Base-by-base conservation (phyloP, 768 basidiomycete genomes). In the button mushroom (Agaricus bisporus) region DNA sequence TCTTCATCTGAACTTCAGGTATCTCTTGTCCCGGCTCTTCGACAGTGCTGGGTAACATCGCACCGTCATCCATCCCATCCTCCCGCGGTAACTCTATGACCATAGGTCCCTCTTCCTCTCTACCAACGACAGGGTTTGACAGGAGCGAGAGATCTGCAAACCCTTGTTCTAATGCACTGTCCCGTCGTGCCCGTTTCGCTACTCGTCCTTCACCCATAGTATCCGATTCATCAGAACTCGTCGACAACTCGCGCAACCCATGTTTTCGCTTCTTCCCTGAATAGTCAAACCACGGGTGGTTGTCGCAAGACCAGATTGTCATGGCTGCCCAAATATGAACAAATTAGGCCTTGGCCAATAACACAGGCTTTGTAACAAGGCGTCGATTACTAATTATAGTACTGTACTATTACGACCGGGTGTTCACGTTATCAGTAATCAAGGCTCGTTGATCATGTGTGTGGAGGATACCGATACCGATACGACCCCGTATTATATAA, bases 1-100 rank as follows among this genome's bases (percentile, higher is more conserved):
- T 60, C 56, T 80, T 81, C 87, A 90, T 90, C 43, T 74, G 77
- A 2, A 82, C 70, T 51, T 88, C 86, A 17, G 70, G 76, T 8
- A 70, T 60, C 15, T 59, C 49, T 0, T 68, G 66, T 49, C 80
- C 78, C 56, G 81, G 78, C 41, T 64, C 60, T 12, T 60, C 52
- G 6, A 77, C 61, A 18, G 68, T 68, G 35, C 62, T 66, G 5
- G 74, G 73, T 18, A 63, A 42, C 36, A 59, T 37, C 42, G 26
- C 26, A 22, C 48, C 55, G 20, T 54, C 52, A 48, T 55, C 58
- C 55, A 41, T 41, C 26, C 50, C 48, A 32, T 26, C 26, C 18
- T 26, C 48, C 15, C 37, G 22, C 15, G 14, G 43, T 14, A 46
- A 20, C 20, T 38, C 49, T 41, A 36, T 38, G 49, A 49, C 41